These are phyloP conservation scores for Colletotrichum simmondsii DNA, from an alignment of 2,329 filamentous ascomycete genomes.

Conservation along the genomic window DNA sequence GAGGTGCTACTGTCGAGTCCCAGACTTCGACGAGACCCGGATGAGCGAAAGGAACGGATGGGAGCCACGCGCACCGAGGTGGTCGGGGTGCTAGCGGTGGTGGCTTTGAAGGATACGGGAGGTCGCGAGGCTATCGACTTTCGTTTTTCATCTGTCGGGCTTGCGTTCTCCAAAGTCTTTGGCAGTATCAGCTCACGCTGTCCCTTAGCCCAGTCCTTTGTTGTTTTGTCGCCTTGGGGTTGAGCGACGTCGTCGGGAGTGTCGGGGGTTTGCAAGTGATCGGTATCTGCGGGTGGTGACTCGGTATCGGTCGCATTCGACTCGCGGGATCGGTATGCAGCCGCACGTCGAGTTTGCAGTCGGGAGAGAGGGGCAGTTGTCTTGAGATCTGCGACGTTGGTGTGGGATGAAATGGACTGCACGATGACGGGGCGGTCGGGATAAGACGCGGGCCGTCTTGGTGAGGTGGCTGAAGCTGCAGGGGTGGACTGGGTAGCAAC, in stretches of 20 bases:
- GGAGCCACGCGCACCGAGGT: slow-evolving; percentile 59
- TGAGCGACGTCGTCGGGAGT: slow-evolving; percentile 37
- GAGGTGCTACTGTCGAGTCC: slow-evolving; percentile 62
- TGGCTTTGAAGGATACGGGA: slow-evolving; percentile 62
- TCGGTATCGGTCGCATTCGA: slow-evolving; percentile 47
- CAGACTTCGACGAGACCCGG: slow-evolving; percentile 66
- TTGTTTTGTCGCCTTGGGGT: slow-evolving; percentile 42
- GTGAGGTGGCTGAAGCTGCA: slow-evolving; percentile 31
- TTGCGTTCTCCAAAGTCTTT: slow-evolving; percentile 51
- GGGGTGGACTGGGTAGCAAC: slow-evolving; percentile 40
- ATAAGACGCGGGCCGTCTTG: slow-evolving; percentile 51
- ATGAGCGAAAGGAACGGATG: slow-evolving; percentile 67
- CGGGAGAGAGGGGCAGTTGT: slow-evolving; percentile 42
- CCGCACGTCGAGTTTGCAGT: slow-evolving; percentile 50
- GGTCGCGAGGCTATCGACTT: slow-evolving; percentile 51
- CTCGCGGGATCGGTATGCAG: slow-evolving; percentile 50
- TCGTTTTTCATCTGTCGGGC: slow-evolving; percentile 60
- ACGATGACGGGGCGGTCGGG: slow-evolving; percentile 42
- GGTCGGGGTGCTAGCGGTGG: slow-evolving; percentile 43
- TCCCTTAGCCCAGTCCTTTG: slow-evolving; percentile 50
- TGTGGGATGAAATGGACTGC: slow-evolving; percentile 9
- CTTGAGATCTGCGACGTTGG: slow-evolving; percentile 37
- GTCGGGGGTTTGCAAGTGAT: slow-evolving; percentile 46
- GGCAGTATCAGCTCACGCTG: slow-evolving; percentile 60
- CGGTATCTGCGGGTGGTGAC: slow-evolving; percentile 44